Percentiles rank a stretch among this genome's conserved stretches.
These are phyloP conservation scores for Barnettozyma vustinii DNA, from an alignment of 805 yeast genomes.

Conservation along the genomic window DNA sequence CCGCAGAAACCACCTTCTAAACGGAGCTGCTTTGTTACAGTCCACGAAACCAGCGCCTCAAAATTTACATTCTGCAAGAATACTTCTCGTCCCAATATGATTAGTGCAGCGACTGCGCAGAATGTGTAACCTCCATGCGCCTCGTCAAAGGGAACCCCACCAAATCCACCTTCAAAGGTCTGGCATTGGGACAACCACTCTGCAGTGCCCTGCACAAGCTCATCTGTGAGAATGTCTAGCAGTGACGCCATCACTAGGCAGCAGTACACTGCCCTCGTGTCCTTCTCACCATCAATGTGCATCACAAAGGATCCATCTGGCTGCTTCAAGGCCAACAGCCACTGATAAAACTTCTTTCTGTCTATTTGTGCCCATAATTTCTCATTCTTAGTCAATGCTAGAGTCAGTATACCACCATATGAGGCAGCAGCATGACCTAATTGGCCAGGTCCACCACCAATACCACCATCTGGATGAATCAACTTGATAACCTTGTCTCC, in stretches of 20 bases:
- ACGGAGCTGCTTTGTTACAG: constrained; percentile 56
- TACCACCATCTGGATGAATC: constrained; percentile 48
- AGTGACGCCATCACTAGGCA: constrained; percentile 69
- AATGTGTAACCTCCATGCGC: constrained; percentile 98
- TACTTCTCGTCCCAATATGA: constrained; percentile 35
- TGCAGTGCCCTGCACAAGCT: constrained; percentile 45
- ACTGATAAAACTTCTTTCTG: constrained; percentile 43
- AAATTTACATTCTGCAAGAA: constrained; percentile 38
- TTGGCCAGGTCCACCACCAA: constrained; percentile 84
- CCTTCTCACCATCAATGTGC: constrained; percentile 77
- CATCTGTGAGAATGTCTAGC: constrained; percentile 56
- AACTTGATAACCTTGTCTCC: constrained; percentile 27
- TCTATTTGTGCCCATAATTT: constrained; percentile 40
- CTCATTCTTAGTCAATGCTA: constrained; percentile 47
- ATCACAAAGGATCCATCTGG: constrained; percentile 72
- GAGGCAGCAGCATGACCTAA: constrained; percentile 79
- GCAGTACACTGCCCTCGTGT: constrained; percentile 82
- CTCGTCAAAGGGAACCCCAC: constrained; percentile 74
- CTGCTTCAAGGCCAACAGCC: constrained; percentile 62
- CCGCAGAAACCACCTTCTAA: constrained; percentile 90
- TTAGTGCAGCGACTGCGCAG: constrained; percentile 72
- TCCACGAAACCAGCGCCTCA: constrained; percentile 58
- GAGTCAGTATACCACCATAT: constrained; percentile 67
- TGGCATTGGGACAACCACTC: constrained; percentile 71
- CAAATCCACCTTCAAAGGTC: constrained; percentile 93